Evolutionary conservation across 306 rosid genomes (phyloP).

Genomic region (Castanopsis chinensis): DNA sequence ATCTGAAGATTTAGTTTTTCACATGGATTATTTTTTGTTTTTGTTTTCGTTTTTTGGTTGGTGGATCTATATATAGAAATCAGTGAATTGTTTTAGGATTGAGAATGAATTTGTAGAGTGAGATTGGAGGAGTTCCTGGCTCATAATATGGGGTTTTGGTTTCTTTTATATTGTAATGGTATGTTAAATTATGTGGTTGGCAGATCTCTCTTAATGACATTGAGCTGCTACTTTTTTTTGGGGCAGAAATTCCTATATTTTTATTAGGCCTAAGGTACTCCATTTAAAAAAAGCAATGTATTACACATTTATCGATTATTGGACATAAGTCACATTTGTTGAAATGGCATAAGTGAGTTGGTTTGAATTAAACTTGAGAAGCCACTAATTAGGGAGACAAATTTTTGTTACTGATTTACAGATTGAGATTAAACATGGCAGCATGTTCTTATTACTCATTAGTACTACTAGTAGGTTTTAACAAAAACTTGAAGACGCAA

Average conservation of each 20-base stretch:
- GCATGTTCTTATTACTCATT: no score
- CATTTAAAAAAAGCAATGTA: neutral
- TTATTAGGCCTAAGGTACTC: neutral
- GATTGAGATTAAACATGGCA: no score
- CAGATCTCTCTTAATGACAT: no score
- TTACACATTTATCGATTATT: neutral
- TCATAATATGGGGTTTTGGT: neutral
- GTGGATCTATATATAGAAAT: neutral
- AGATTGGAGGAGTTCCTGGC: neutral
- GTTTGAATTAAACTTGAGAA: no score
- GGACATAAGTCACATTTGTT: neutral
- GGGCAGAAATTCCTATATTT: no score
- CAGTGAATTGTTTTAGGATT: neutral
- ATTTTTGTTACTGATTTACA: neutral
- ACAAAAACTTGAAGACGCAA: no score
- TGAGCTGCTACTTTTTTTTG: no score
- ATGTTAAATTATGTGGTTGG: neutral
- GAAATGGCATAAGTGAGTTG: neutral
- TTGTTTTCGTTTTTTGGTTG: neutral
- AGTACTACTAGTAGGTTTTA: no score
- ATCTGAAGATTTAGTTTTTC: neutral
- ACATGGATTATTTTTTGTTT: neutral
- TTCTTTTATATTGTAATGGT: neutral
- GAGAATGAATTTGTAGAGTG: neutral
- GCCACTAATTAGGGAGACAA: no score